Evolutionary conservation across 169 alveolate species (phyloP), one percentile per base, ranked within the genome.

Genomic region (Plasmodium inui): DNA sequence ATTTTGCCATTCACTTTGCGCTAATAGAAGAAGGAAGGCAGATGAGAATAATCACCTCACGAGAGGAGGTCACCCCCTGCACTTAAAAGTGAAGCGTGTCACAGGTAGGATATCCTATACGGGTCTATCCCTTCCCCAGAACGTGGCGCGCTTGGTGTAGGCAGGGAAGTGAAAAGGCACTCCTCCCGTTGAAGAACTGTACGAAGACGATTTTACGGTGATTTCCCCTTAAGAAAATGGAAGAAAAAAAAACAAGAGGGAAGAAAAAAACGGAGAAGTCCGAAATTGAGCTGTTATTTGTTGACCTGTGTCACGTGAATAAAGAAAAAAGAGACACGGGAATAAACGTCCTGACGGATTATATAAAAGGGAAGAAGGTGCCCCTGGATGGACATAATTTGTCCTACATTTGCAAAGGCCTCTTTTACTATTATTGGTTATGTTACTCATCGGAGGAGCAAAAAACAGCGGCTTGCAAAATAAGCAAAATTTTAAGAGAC

Each of bases 371-470:
- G 14, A 85, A 67, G 9, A 85, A 41, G 28, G 26, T 73, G n/a
- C 19, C 14, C 7, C 19, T 85, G 19, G 57, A 72, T 73, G 41
- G 61, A 10, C 44, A 10, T 5, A 53, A 55, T 50, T 46, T 85
- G 57, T n/a, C 71, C 67, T 85, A 85, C 55, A 73, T 85, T 26
- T 85, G 93, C 53, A 85, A 73, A 44, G 93, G 93, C 1, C 78
- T 85, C 0, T 85, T 85, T 85, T 85, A 85, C 57, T 85, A 85
- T 73, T 85, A 85, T 41, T 85, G 93, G 93, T 57, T 85, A 85
- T 85, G 93, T 53, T 85, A 85, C 78, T 85, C 93, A 8, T 50
- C 50, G 41, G 79, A 72, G 30, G 93, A 85, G 28, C 93, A 85
- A 34, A 85, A 74, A 74, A 46, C 28, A 53, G 55, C 80, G 6